These are phyloP conservation scores for Adansonia grandidieri DNA, from an alignment of 441 rosid species.

Conservation along the genomic window DNA sequence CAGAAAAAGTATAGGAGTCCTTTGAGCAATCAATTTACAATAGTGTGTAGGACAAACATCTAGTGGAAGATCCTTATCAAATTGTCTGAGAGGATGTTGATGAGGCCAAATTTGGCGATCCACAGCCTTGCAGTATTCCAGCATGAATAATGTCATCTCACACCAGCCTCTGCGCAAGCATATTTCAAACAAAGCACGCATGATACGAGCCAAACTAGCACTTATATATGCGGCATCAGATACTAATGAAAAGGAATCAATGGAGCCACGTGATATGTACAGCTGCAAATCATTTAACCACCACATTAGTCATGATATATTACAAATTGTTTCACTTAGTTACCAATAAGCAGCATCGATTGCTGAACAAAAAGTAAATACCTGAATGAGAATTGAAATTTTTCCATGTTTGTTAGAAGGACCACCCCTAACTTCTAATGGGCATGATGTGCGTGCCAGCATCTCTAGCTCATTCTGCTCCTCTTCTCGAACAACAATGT, in stretches of 20 bases:
- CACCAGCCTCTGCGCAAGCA: constrained; percentile 97
- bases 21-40: constrained; percentile 19
- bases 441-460: constrained; percentile 80
- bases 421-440: constrained; percentile 92
- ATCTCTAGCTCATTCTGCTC: constrained; percentile 96
- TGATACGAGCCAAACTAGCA: constrained; percentile 99
- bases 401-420: constrained; percentile 98
- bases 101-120: constrained; percentile 99
- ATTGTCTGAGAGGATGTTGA: constrained; percentile 98
- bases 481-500: constrained; percentile 98
- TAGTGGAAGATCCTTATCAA: constrained; percentile 80
- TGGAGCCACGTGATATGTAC: constrained; percentile 95
- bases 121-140: constrained; percentile 99
- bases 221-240: constrained; percentile 99
- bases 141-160: constrained; percentile 91
- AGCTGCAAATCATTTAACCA: constrained; percentile 61
- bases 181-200: constrained; percentile 97
- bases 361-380: constrained; percentile 31
- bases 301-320: constrained; percentile 33
- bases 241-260: constrained; percentile 89
- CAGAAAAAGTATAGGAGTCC: constrained; percentile 21
- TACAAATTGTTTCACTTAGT: constrained; percentile 23
- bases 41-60: constrained; percentile 64
- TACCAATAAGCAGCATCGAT: constrained; percentile 28
- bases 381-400: constrained; percentile 98